phyloP scores from a whole-genome alignment of 78 protist species.

The Dictyostelium firmibasis region DNA sequence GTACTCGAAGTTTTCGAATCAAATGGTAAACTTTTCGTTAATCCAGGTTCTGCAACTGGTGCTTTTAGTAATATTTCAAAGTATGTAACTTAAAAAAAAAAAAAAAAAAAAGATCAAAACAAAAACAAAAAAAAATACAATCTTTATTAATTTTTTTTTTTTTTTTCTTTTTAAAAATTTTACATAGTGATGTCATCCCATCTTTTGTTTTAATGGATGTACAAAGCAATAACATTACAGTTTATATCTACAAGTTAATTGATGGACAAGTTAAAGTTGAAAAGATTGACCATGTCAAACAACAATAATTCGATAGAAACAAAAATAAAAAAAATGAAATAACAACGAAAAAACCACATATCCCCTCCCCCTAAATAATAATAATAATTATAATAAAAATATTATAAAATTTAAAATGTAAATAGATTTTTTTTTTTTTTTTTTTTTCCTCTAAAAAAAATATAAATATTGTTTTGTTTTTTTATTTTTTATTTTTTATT shows the following conservation, averaged over 20 bases:
- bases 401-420: background rate
- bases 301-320: background rate
- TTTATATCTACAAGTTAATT: conserved; percentile 79
- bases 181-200: conserved; percentile 92
- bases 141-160: no score
- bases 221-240: conserved; percentile 81
- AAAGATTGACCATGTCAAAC: conserved; percentile 69
- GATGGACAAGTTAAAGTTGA: conserved; percentile 89
- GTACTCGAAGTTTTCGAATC: conserved; percentile 67
- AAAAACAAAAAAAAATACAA: no score
- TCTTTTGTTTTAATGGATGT: conserved; percentile 97
- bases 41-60: conserved; percentile 99
- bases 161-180: no score
- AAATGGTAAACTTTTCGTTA: conserved; percentile 94
- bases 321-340: background rate
- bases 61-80: conserved; percentile 87
- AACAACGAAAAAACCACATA: background rate
- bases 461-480: no score
- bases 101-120: no score
- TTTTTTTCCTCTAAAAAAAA: no score
- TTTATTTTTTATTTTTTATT: background rate
- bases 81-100: background rate
- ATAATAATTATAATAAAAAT: no score
- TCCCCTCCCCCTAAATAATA: background rate
- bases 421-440: background rate